Base-by-base conservation (phyloP, 371 early-diverging fungal genomes). In the Mortierella sp. region DNA sequence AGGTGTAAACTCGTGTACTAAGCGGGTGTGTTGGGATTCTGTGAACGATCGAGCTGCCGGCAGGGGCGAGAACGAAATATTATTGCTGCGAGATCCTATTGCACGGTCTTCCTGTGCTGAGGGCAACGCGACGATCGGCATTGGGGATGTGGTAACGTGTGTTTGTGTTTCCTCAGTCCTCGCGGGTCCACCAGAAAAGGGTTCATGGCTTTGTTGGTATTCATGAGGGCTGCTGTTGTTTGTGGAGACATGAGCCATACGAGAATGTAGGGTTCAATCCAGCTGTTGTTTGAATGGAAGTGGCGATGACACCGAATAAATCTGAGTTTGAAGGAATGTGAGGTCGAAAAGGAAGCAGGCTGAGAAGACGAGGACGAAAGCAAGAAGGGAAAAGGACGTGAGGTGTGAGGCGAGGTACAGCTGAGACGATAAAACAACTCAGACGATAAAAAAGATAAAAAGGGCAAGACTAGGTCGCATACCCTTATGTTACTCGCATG, bases 31-130 rank as follows among this genome's bases (percentile, higher is more conserved):
- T 6, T 50, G 32, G 0, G 64, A 60, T 9, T 68, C 75, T 46
- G 56, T 23, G 21, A 50, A 34, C 14, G 64, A 19, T 17, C 56
- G 56, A 1, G 30, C 48, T n/a, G 31, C 5, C 8, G 58, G 58
- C 6, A 56, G 31, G 0, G 57, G 55, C 9, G 72, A 72, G 43
- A 65, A 64, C 15, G 72, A 61, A 32, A 66, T 49, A 17, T 23
- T 57, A 17, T 46, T 56, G 1, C 31, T 32, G 1, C 37, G 42
- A 7, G n/a, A 32, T 0, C 42, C 46, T 2, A 17, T 6, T 5
- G 48, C 49, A 7, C 24, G 31, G 42, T 55, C 53, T 30, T 21
- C 42, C 0, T 46, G 34, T 3, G 54, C 43, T 23, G 57, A 21
- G 21, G 48, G 11, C 44, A 56, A 28, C 41, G 56, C 51, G 24